Conservation (phyloP, 2,329 filamentous ascomycete genomes). For the Colletotrichum nymphaeae region DNA sequence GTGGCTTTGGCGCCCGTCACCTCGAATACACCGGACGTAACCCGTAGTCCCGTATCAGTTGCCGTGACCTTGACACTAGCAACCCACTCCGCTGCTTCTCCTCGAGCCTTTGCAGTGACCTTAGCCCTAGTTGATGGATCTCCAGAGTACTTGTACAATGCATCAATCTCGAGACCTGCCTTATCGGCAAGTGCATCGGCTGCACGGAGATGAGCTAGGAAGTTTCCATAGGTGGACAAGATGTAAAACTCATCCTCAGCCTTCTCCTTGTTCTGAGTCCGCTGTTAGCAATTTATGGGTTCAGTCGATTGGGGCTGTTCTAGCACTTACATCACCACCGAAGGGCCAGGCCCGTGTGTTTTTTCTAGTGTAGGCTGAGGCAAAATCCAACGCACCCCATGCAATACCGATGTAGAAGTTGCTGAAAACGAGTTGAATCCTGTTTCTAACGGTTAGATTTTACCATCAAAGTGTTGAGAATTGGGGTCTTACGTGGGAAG, state of each 20-base stretch:
- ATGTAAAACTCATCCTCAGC: constrained; percentile 74
- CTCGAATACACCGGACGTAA: constrained; percentile 73
- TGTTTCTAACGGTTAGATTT: constrained; percentile 34
- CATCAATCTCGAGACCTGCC: constrained; percentile 60
- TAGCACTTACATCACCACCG: constrained; percentile 64
- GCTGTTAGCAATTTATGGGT: neutral
- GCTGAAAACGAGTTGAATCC: constrained; percentile 73
- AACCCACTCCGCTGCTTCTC: constrained; percentile 72
- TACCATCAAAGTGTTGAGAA: neutral
- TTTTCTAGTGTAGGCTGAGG: constrained; percentile 65
- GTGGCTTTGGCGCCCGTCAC: constrained; percentile 71
- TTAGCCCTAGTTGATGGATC: constrained; percentile 51
- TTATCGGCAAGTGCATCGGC: constrained; percentile 68
- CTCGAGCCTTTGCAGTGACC: constrained; percentile 63
- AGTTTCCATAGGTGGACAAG: constrained; percentile 72
- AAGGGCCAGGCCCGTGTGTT: constrained; percentile 73
- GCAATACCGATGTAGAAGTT: constrained; percentile 76
- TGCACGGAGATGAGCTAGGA: constrained; percentile 70
- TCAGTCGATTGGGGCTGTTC: accelerated
- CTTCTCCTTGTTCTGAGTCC: constrained; percentile 61
- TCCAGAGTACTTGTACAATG: constrained; percentile 54
- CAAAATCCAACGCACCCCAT: constrained; percentile 66
- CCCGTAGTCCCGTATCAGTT: constrained; percentile 68
- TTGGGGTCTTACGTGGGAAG: constrained; percentile 61
- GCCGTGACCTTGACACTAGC: constrained; percentile 72